Evolutionary conservation across 1,139 yeast species (phyloP), one percentile per base, ranked within the genome.

Genomic region (Magnusiomyces fungicola): DNA sequence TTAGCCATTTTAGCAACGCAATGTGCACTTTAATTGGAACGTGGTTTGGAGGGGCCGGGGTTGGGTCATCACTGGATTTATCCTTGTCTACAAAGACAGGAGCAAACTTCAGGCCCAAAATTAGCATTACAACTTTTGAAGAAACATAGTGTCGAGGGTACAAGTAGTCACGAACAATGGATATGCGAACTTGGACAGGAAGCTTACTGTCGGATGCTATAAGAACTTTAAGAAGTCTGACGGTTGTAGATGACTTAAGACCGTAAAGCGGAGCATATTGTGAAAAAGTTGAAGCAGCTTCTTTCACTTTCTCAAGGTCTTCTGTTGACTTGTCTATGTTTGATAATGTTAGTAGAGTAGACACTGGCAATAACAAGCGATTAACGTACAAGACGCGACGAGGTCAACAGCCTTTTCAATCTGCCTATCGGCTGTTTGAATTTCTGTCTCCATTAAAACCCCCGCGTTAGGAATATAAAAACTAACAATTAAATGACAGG

Each of bases 1-100:
- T 68, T 21, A 74, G 53, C 78, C 79, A 74, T 40, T 63, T 61
- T 19, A 70, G 55, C 1, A 73, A 57, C 1, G 60, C 55, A 1
- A 58, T 52, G 50, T 72, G 74, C 1, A 69, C 46, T 19, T 40
- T 56, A 33, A n/a, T 56, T 9, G 29, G 22, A 9, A 45, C n/a
- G 12, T 14, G 48, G 43, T 12, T 39, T 16, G 41, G 49, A 18
- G 44, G 25, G 22, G 16, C 30, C 21, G 46, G 27, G 5, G 25
- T 46, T 14, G 36, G 19, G 1, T 36, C 24, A 21, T 42, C 44
- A 19, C 46, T 23, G 22, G 34, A 14, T 4, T 21, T 5, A 18
- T 18, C 7, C 6, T 34, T n/a, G 3, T n/a, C 3, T 6, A 18
- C 33, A 36, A 14, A 10, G 9, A 21, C 32, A 19, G 34, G 39